Conservation (phyloP, 2,329 filamentous ascomycete species). For the Colletotrichum sp. region DNA sequence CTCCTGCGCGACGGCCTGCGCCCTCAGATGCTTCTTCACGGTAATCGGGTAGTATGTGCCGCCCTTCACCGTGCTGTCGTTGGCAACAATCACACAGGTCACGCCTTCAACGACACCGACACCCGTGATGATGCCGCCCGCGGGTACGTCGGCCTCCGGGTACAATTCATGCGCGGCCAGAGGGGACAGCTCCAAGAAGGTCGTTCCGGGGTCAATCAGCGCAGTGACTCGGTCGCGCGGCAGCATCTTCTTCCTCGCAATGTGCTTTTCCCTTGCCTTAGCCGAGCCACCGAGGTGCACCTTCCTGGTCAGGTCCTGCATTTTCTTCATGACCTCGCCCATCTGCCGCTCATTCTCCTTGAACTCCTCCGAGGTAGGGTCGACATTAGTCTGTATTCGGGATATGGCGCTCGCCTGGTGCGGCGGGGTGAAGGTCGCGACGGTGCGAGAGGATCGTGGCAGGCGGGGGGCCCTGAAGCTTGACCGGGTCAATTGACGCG, state of each 20-base stretch:
- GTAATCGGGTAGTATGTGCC: slow-evolving; percentile 97
- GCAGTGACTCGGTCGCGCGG: slow-evolving; percentile 87
- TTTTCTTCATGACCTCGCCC: slow-evolving; percentile 70
- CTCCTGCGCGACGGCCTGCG: slow-evolving; percentile 88
- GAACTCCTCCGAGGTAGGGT: slow-evolving; percentile 79
- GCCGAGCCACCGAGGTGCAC: slow-evolving; percentile 79
- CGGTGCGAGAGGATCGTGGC: slow-evolving; percentile 38
- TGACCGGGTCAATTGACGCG: slow-evolving; percentile 41
- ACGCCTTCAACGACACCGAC: slow-evolving; percentile 91
- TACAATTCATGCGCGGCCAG: slow-evolving; percentile 88
- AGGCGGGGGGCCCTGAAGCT: slow-evolving; percentile 30
- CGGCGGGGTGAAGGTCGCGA: slow-evolving; percentile 80
- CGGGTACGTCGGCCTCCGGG: slow-evolving; percentile 83
- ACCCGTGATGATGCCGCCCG: slow-evolving; percentile 91
- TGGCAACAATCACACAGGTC: slow-evolving; percentile 90
- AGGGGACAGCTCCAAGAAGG: slow-evolving; percentile 93
- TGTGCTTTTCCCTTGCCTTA: slow-evolving; percentile 86
- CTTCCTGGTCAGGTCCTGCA: slow-evolving; percentile 73
- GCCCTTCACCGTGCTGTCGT: slow-evolving; percentile 96
- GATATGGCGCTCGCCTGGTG: slow-evolving; percentile 87
- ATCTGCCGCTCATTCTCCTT: slow-evolving; percentile 82
- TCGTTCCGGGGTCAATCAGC: slow-evolving; percentile 85
- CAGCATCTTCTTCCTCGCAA: slow-evolving; percentile 91
- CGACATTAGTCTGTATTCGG: slow-evolving; percentile 75
- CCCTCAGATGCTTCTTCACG: slow-evolving; percentile 94